phyloP scores from a whole-genome alignment of 306 rosid species.

The Argentina anserina region DNA sequence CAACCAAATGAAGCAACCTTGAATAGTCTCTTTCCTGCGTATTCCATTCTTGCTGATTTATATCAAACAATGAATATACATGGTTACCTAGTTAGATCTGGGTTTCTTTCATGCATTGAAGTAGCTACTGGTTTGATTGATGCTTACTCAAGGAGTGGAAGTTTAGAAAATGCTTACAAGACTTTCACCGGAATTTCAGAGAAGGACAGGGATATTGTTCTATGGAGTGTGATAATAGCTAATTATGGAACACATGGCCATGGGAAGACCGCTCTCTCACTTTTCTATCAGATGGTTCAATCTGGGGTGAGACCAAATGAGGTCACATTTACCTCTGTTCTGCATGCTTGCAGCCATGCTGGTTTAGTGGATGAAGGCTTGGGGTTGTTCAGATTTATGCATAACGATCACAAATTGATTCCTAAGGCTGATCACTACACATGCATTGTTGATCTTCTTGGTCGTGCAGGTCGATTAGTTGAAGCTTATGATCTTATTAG shows the following conservation, averaged over 20 bases:
- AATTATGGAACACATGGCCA: slow-evolving; percentile 76
- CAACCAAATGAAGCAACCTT: slow-evolving; percentile 60
- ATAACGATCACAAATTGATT: slow-evolving; percentile 34
- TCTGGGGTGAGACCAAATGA: slow-evolving; percentile 71
- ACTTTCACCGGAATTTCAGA: slow-evolving; percentile 49
- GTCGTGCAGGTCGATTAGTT: slow-evolving; percentile 70
- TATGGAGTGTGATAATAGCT: slow-evolving; percentile 73
- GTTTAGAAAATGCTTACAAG: slow-evolving; percentile 53
- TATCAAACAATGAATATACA: slow-evolving; percentile 67
- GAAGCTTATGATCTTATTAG: slow-evolving; percentile 67
- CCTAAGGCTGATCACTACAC: slow-evolving; percentile 70
- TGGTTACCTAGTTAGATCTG: slow-evolving; percentile 54
- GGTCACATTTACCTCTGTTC: slow-evolving; percentile 69
- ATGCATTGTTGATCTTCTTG: slow-evolving; percentile 82
- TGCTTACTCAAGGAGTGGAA: slow-evolving; percentile 71
- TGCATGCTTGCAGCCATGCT: slow-evolving; percentile 89
- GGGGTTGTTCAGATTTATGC: slow-evolving; percentile 56
- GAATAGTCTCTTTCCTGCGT: slow-evolving; percentile 74
- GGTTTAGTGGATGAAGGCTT: slow-evolving; percentile 85
- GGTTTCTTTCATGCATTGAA: slow-evolving; percentile 58
- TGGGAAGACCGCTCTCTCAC: slow-evolving; percentile 62
- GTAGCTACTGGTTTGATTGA: slow-evolving; percentile 71
- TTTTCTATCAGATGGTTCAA: slow-evolving; percentile 72
- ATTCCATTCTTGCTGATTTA: slow-evolving; percentile 65
- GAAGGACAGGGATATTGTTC: slow-evolving; percentile 53